Evolutionary conservation across 1,284 basidiomycete genomes (phyloP).

Genomic region (Hypsizygus ulmarius): DNA sequence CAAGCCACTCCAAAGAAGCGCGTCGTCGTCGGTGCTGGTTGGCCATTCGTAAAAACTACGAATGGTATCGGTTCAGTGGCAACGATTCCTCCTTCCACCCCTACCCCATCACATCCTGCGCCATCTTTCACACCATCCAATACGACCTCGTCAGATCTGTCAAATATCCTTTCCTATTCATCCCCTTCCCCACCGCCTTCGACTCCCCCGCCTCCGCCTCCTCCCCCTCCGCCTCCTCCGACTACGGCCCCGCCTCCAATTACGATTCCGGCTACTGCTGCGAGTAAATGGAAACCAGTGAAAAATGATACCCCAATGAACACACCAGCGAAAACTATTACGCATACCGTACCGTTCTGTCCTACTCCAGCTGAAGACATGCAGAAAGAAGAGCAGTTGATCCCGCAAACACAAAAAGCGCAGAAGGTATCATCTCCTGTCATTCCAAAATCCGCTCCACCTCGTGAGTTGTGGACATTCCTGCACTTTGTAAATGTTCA

Average conservation of each 20-base stretch:
- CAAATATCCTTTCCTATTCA: slow-evolving; percentile 15
- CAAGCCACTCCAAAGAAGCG: slow-evolving; percentile 26
- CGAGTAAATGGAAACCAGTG: slow-evolving; percentile 29
- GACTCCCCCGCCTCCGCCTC: slow-evolving; percentile 10
- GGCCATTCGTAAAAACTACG: slow-evolving; percentile 22
- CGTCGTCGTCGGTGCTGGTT: slow-evolving; percentile 32
- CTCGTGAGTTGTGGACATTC: slow-evolving; percentile 8
- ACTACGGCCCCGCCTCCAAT: background rate
- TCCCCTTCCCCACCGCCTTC: slow-evolving; percentile 37
- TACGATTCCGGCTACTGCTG: background rate
- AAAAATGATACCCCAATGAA: slow-evolving; percentile 13
- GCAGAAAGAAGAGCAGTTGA: too few relatives aligned
- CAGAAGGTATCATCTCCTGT: slow-evolving; percentile 3
- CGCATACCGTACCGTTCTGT: background rate
- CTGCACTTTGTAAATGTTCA: background rate
- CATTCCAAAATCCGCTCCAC: slow-evolving; percentile 3
- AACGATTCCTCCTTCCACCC: slow-evolving; percentile 4
- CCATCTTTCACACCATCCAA: slow-evolving; percentile 28
- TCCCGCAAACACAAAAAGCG: background rate
- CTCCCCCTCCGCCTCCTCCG: slow-evolving; percentile 1
- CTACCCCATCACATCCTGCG: slow-evolving; percentile 22
- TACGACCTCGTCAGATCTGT: slow-evolving; percentile 2
- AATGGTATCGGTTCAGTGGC: slow-evolving; percentile 5
- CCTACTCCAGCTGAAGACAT: background rate
- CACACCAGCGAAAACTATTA: background rate